A percentile compares a stretch with the other conserved stretches of the same genome.
Evolutionary conservation across 129 eudicot species (phyloP).

Genomic region (Flaveria trinervia): DNA sequence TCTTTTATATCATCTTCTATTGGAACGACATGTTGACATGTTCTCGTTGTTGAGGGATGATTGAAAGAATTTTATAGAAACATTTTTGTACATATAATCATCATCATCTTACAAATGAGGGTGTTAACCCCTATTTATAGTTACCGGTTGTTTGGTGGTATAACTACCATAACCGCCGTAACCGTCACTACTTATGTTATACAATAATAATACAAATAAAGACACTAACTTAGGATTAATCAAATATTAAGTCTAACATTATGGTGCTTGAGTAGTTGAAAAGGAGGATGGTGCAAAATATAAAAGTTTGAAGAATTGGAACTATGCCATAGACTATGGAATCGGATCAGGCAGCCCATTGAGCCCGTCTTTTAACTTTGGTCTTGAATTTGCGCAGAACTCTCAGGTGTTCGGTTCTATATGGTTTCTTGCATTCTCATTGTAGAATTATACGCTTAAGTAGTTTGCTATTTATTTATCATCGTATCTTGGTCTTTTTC

Average conservation of each 20-base stretch:
- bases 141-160: too few relatives aligned
- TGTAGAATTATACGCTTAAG: not conserved
- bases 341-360: slow-evolving; percentile 84
- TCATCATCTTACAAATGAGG: too few relatives aligned
- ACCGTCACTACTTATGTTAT: too few relatives aligned
- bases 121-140: too few relatives aligned
- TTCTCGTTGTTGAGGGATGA: not conserved
- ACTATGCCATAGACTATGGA: slow-evolving; percentile 80
- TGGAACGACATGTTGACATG: not conserved
- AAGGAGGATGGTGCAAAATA: slow-evolving; percentile 47
- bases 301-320: slow-evolving; percentile 77
- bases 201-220: too few relatives aligned
- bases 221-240: too few relatives aligned
- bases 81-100: too few relatives aligned
- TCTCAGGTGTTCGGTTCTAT: slow-evolving; percentile 59
- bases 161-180: too few relatives aligned
- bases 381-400: slow-evolving; percentile 75
- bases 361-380: slow-evolving; percentile 92
- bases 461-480: not conserved
- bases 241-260: too few relatives aligned
- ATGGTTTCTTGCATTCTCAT: slow-evolving; percentile 12
- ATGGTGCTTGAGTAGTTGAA: slow-evolving; percentile 55
- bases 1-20: not conserved
- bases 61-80: too few relatives aligned
- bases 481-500: too few relatives aligned